Conservation (phyloP, 2,329 filamentous ascomycete species). For the Magnaporthiopsis incrustans region DNA sequence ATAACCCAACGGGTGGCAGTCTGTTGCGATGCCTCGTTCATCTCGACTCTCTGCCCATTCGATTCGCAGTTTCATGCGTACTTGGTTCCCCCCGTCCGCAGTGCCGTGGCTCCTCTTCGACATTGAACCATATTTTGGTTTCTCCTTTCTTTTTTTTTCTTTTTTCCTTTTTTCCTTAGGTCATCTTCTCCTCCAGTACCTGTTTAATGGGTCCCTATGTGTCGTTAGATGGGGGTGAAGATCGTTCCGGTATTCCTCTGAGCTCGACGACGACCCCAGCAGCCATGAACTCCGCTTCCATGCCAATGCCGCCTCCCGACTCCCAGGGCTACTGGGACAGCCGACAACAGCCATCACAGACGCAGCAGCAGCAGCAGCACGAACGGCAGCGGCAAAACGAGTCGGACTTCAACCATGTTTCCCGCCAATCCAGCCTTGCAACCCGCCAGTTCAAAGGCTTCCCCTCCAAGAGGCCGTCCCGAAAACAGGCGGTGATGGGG, state of each 20-base stretch:
- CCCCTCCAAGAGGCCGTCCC: constrained; percentile 4
- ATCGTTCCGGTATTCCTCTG: neutral
- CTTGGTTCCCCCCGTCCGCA: neutral
- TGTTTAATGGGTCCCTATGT: neutral
- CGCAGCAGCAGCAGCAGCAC: neutral
- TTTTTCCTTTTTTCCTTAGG: neutral
- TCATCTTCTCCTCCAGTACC: too few relatives aligned
- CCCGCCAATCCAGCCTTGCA: neutral
- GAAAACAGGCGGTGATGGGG: neutral
- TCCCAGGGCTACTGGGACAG: neutral
- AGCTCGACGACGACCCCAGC: neutral
- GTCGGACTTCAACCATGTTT: neutral
- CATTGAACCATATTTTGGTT: too few relatives aligned
- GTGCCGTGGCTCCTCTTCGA: neutral
- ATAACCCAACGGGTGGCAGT: neutral
- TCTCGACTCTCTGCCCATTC: neutral
- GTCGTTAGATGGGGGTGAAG: neutral
- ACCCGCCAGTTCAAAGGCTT: constrained; percentile 4
- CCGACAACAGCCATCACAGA: neutral
- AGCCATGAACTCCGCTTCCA: neutral
- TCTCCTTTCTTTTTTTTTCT: neutral
- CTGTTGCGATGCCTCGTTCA: neutral
- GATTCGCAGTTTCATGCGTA: neutral
- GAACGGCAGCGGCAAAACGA: neutral
- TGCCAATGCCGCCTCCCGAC: neutral